These are phyloP conservation scores for Caryopteris hybrid DNA, from an alignment of 305 asterid species.

Conservation along the genomic window DNA sequence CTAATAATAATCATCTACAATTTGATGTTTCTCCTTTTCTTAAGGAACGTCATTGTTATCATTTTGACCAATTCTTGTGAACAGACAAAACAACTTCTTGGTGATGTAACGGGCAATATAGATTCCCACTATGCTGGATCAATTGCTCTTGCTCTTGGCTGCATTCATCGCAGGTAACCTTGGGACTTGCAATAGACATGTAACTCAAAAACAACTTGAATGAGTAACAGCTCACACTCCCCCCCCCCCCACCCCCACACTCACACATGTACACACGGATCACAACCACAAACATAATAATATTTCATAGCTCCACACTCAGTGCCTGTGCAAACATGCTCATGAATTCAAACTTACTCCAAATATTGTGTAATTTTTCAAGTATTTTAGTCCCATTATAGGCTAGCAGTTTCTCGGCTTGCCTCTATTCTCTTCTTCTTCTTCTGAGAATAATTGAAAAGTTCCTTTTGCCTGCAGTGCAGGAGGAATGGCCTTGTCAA, in stretches of 20 bases:
- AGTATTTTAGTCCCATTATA: not conserved
- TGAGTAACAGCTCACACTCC: constrained; percentile 13
- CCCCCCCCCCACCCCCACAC: not conserved
- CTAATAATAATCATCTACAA: not conserved
- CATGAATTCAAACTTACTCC: no score
- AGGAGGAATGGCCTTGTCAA: constrained; percentile 99
- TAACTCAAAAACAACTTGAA: constrained; percentile 6
- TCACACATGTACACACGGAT: not conserved
- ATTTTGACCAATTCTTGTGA: constrained; percentile 28
- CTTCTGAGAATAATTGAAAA: constrained; percentile 19
- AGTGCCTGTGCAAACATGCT: no score
- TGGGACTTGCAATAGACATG: constrained; percentile 18
- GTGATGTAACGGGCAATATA: constrained; percentile 53
- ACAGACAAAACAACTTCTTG: constrained; percentile 87
- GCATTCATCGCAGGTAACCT: constrained; percentile 92
- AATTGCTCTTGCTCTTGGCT: constrained; percentile 90
- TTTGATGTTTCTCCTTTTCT: not conserved
- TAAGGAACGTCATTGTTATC: constrained; percentile 11
- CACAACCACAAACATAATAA: no score
- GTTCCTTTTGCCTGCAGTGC: constrained; percentile 70
- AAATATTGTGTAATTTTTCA: not conserved
- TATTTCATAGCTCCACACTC: no score
- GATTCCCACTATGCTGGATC: constrained; percentile 86
- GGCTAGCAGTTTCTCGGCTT: constrained; percentile 9
- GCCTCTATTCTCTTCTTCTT: not conserved